Evolutionary conservation across 768 basidiomycete species (phyloP), one percentile per base, ranked within the genome.

Genomic region (Macrolepiota fuliginosa): DNA sequence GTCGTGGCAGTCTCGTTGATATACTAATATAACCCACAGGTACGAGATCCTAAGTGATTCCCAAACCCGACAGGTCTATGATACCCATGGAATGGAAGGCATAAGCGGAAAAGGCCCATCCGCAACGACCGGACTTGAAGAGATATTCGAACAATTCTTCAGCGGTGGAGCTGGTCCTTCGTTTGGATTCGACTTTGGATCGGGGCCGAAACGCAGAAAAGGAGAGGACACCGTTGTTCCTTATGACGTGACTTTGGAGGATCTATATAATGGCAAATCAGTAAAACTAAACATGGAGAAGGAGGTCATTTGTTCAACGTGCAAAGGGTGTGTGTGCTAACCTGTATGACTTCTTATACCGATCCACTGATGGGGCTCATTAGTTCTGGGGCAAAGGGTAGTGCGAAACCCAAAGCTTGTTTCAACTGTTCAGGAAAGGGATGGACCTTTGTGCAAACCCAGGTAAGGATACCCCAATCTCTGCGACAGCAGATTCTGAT

Each of bases 231-330:
- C 88, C 22, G 78, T 88, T 50, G 86, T 94, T 64, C 84, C 87
- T 3, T 90, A 96, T 71, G 82, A 92, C 42, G 91, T 96, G 56
- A 89, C 91, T 4, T 80, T 98, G 32, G 96, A 97, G 74, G 96
- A 98, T 71, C 77, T 96, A 22, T 98, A 94, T 75, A 91, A 90
- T 60, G 96, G 96, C 32, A 96, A 95, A 74, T 83, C 82, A 10
- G 88, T 95, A 60, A 91, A 88, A 70, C 86, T 98, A 79, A 91
- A 86, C 67, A 85, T 97, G 80, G 94, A 96, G 74, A 89, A 92
- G 68, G 88, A 94, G 70, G 76, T 89, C 9, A 75, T 91, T 1
- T 98, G 96, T 72, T 79, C 78, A 13, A 74, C 76, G 12, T 98
- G 96, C 73, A 88, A 87, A 72, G 96, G 96, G 90, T 91, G 67